Evolutionary conservation across 2,329 filamentous ascomycete species (phyloP), one percentile per base, ranked within the genome.

Genomic region (Epichloe uncinata): DNA sequence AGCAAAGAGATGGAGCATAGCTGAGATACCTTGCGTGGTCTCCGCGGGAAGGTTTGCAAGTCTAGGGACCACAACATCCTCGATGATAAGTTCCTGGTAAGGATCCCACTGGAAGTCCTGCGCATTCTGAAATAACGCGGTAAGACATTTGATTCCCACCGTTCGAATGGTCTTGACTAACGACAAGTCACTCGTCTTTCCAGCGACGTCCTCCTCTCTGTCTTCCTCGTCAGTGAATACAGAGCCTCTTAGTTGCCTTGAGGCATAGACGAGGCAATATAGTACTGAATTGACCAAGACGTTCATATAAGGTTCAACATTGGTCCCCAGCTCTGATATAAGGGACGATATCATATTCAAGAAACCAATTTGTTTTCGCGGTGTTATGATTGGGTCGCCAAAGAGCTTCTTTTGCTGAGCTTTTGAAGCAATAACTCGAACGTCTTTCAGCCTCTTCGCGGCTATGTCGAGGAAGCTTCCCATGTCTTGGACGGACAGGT

Each of bases 261-360:
- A 85, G 13, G 86, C 78, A 54, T 78, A 78, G 43, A 94, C 74
- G 30, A 93, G 71, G 62, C 89, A 96, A 62, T 89, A 91, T 1
- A 97, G 69, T 0, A 94, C 75, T 0, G 88, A 79, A 57, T 91
- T 82, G 54, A 91, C 73, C 4, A 97, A 73, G 12, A 75, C 77
- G 15, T 77, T 70, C 45, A 84, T 76, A 57, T 86, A 91, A 0
- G 81, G 77, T 2, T 73, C 66, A 49, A 94, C 79, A 49, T 82
- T 83, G 5, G 77, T 80, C 48, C 90, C 88, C 36, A 97, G 77
- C 48, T 93, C 88, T 51, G 85, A 84, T 52, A 97, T 81, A 63
- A 97, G 80, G 11, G 91, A 82, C 52, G 89, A 83, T 46, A 93
- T 75, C 87, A 97, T 93, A 62, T 94, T 95, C 47, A 95, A 70